Conservation (phyloP, 2,329 filamentous ascomycete species). For the Fusarium albosuccineum region DNA sequence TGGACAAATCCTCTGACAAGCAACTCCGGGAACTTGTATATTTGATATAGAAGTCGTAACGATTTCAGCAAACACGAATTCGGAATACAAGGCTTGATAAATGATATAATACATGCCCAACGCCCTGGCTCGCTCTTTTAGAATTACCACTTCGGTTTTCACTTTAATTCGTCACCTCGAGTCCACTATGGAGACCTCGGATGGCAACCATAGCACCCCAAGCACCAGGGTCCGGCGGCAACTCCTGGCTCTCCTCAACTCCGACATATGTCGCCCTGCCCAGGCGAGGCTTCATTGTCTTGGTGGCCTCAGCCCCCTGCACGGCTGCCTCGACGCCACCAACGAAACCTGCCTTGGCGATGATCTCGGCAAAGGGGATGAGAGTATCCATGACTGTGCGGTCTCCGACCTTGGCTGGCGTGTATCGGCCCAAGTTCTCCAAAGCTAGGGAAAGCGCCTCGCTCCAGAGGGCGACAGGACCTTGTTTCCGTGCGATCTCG, state of each 20-base stretch:
- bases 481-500: conserved; percentile 46
- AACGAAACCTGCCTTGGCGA: conserved; percentile 64
- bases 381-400: conserved; percentile 70
- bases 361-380: conserved; percentile 64
- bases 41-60: too few species aligned
- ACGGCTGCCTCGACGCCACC: conserved; percentile 70
- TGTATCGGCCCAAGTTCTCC: conserved; percentile 63
- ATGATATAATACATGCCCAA: background rate
- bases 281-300: conserved; percentile 73
- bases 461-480: conserved; percentile 58
- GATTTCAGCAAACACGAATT: too few species aligned
- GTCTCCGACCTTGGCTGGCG: conserved; percentile 67
- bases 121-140: background rate
- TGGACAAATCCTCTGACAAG: background rate
- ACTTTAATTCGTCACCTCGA: conserved; percentile 11
- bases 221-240: conserved; percentile 77
- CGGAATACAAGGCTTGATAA: too few species aligned
- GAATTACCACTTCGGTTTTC: background rate
- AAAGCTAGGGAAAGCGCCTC: conserved; percentile 58
- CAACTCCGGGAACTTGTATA: too few species aligned
- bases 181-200: conserved; percentile 12
- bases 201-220: conserved; percentile 74
- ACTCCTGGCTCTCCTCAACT: conserved; percentile 62
- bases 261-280: conserved; percentile 78
- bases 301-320: conserved; percentile 72